phyloP scores from a whole-genome alignment of 805 yeast genomes.

The Suhomyces sp. region DNA sequence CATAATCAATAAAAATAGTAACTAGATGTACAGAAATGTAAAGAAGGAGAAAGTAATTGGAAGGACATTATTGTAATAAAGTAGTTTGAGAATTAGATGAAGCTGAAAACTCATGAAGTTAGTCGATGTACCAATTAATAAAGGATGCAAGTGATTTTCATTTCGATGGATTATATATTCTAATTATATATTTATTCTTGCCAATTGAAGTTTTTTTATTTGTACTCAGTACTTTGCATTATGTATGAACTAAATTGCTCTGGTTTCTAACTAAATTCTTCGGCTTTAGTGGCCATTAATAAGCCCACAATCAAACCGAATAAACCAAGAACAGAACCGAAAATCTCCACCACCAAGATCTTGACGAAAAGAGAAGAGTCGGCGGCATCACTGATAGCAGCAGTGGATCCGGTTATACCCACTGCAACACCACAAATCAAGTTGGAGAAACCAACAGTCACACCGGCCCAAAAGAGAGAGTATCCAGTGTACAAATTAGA shows the following conservation, averaged over 20 bases:
- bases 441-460: constrained; percentile 91
- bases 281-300: constrained; percentile 94
- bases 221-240: not conserved
- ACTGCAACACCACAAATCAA: constrained; percentile 96
- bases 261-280: constrained; percentile 61
- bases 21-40: not conserved
- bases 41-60: too few relatives aligned
- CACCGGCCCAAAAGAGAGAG: constrained; percentile 96
- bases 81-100: too few relatives aligned
- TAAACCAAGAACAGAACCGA: constrained; percentile 93
- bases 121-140: not conserved
- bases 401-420: constrained; percentile 97
- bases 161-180: not conserved
- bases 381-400: constrained; percentile 97
- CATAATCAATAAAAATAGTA: constrained; percentile 1
- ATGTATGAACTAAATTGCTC: not conserved
- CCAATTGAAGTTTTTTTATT: not conserved
- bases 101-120: not conserved
- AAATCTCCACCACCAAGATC: constrained; percentile 94
- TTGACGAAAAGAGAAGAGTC: constrained; percentile 93
- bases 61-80: too few relatives aligned
- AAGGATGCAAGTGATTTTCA: not conserved
- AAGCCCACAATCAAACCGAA: constrained; percentile 96
- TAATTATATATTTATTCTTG: too few relatives aligned
- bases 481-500: constrained; percentile 92